phyloP scores from a whole-genome alignment of 2,329 filamentous ascomycete genomes.

The Penicillium janthinellum region DNA sequence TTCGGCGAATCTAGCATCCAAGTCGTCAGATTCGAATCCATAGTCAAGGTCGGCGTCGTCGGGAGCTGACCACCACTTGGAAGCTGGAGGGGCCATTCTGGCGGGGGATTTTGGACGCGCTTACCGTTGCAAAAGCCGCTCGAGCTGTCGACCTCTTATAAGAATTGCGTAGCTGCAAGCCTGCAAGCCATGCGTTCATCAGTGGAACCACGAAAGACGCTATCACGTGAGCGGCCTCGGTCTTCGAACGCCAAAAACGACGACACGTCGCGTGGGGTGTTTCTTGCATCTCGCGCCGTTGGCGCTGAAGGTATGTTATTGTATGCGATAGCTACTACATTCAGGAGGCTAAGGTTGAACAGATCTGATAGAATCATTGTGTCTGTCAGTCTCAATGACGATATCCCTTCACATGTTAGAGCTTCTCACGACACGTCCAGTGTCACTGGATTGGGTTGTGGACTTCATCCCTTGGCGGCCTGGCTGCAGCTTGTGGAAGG shows the following conservation, averaged over 20 bases:
- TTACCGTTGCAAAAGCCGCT: conserved; percentile 13
- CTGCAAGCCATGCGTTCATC: conserved; percentile 26
- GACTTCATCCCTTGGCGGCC: conserved; percentile 40
- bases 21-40: conserved; percentile 31
- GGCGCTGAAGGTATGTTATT: conserved; percentile 12
- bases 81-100: conserved; percentile 16
- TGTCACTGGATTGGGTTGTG: conserved; percentile 23
- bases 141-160: conserved; percentile 16
- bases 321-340: not conserved
- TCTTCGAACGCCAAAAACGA: conserved; percentile 11
- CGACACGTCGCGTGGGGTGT: conserved; percentile 6
- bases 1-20: conserved; percentile 24
- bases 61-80: conserved; percentile 24
- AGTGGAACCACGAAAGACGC: conserved; percentile 21
- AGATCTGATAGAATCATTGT: conserved; percentile 17
- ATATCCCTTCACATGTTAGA: conserved; percentile 35
- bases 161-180: conserved; percentile 18
- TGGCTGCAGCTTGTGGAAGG: conserved; percentile 37
- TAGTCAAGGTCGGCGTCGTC: conserved; percentile 28
- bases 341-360: not conserved
- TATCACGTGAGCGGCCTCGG: conserved; percentile 24
- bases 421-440: conserved; percentile 42
- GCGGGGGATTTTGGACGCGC: not conserved
- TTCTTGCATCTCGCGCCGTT: conserved; percentile 3
- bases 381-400: conserved; percentile 42